Evolutionary conservation across 352 stramenopile species (phyloP), one percentile per base, ranked within the genome.

Genomic region (Globisporangium cystogenes): DNA sequence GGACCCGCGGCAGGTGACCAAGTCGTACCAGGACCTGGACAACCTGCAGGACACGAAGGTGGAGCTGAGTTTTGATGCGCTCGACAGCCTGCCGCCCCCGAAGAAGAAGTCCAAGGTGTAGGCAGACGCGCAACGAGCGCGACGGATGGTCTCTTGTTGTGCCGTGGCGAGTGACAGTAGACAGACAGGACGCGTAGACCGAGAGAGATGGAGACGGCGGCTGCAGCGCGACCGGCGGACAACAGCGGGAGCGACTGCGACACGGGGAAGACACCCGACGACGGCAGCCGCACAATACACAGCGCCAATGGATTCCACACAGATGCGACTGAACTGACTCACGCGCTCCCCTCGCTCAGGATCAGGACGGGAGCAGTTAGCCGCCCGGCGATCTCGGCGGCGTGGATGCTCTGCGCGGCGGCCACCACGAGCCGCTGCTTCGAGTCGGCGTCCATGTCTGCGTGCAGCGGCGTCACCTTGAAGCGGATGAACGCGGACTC

Each of bases 71-170:
- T 93, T 93, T 59, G 77, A 93, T 43, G 81, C 78, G 27, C 65
- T 93, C 21, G 76, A 87, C 42, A 90, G 70, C 36, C 67, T 93
- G 45, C 82, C 81, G 37, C 82, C 82, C 41, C 82, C 82, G 18
- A 93, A 93, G 68, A 93, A 93, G 71, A 88, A 90, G 72, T 76
- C 76, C 16, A 93, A 93, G 47, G 65, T 87, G 46, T 90, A 51
- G 35, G 26, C 26, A 37, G 31, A 1, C 8, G 1, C 7, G 31
- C 11, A 26, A 37, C 23, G 20, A 8, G 40, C 11, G 40, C 10
- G 37, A 43, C 37, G 37, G n/a, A 14, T 21, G 16, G 8, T 46
- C 40, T 72, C 16, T 36, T 39, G 46, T 33, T 21, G 36, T 26
- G 20, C 1, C 24, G 33, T 37, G 33, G 42, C 16, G 21, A 27